phyloP scores from a whole-genome alignment of 257 asterid species.

The Nicotiana sylvestris region DNA sequence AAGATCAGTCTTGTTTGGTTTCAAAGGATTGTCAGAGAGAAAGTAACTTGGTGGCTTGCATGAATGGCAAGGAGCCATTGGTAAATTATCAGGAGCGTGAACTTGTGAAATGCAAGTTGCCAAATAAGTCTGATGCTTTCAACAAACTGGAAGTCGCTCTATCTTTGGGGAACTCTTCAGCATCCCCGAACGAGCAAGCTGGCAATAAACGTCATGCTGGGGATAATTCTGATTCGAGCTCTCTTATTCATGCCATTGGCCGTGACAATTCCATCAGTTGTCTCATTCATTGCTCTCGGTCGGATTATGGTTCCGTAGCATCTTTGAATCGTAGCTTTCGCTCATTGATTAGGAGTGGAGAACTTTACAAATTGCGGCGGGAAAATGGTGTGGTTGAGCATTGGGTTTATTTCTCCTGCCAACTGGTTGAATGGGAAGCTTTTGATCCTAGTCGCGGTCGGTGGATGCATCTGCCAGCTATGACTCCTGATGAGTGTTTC shows the following conservation, averaged over 20 bases:
- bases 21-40: too few relatives aligned
- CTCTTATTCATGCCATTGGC: background rate
- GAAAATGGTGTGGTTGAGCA: background rate
- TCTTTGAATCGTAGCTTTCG: background rate
- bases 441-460: background rate
- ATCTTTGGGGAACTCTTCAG: too few relatives aligned
- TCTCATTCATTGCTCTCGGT: background rate
- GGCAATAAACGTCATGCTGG: slow-evolving; percentile 18
- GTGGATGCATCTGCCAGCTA: background rate
- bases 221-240: slow-evolving; percentile 32
- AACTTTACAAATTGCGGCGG: background rate
- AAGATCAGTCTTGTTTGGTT: too few relatives aligned
- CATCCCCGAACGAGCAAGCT: background rate
- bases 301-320: background rate
- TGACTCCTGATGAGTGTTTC: background rate
- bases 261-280: background rate
- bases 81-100: too few relatives aligned
- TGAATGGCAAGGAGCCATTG: too few relatives aligned
- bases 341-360: background rate
- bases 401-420: background rate
- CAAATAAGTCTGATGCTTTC: too few relatives aligned
- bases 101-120: too few relatives aligned
- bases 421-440: background rate
- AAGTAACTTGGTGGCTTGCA: too few relatives aligned
- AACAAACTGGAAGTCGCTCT: too few relatives aligned